Evolutionary conservation across 768 basidiomycete species (phyloP).

Genomic region (Rhizopogon sp.): DNA sequence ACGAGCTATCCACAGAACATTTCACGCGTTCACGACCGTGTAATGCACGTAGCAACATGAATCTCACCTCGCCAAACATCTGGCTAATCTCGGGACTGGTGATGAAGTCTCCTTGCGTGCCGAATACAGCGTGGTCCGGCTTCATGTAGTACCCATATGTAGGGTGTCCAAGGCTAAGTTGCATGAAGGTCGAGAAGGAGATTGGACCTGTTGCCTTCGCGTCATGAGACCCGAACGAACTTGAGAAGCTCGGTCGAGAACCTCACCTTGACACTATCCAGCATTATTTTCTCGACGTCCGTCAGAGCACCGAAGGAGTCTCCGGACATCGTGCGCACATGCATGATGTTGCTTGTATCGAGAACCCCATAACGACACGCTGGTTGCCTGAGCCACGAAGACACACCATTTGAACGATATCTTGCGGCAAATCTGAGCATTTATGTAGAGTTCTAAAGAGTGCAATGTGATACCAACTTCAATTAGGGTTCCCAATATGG

Average conservation of each 20-base stretch:
- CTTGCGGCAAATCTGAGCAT: slow-evolving; percentile 6
- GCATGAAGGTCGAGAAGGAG: slow-evolving; percentile 87
- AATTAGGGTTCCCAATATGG: background rate
- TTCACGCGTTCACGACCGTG: background rate
- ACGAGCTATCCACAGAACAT: slow-evolving; percentile 52
- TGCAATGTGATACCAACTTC: background rate
- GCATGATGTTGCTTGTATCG: background rate
- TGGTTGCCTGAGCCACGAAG: slow-evolving; percentile 6
- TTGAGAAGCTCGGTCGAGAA: background rate
- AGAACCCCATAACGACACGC: background rate
- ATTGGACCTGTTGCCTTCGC: slow-evolving; percentile 82
- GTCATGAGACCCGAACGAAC: background rate
- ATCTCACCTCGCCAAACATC: slow-evolving; percentile 88
- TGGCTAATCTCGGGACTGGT: slow-evolving; percentile 97
- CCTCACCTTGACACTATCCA: slow-evolving; percentile 67
- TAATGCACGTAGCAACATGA: background rate
- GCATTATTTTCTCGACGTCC: slow-evolving; percentile 58
- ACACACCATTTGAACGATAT: background rate
- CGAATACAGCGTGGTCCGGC: slow-evolving; percentile 69
- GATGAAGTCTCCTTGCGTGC: slow-evolving; percentile 85
- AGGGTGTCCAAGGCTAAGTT: slow-evolving; percentile 85
- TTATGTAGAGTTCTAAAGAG: background rate
- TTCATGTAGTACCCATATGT: slow-evolving; percentile 92
- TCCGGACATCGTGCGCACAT: background rate
- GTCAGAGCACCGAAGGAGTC: slow-evolving; percentile 21